These are phyloP conservation scores for Fusarium sp. DNA, from an alignment of 2,329 filamentous ascomycete species.

Conservation along the genomic window DNA sequence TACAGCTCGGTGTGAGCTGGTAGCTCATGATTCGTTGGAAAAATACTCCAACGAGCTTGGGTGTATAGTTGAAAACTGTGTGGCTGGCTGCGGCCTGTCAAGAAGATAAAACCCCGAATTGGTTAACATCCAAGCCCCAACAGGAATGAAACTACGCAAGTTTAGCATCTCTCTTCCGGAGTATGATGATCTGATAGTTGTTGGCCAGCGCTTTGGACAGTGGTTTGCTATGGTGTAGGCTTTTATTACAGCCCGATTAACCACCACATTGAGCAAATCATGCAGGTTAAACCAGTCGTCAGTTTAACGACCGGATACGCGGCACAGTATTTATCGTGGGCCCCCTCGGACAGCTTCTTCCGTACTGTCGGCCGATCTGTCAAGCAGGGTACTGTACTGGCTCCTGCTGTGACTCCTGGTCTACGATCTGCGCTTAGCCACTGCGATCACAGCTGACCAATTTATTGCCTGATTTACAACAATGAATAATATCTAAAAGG, in stretches of 20 bases:
- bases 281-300: neutral
- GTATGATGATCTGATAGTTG: neutral
- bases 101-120: neutral
- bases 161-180: too few species aligned
- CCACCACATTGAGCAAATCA: neutral
- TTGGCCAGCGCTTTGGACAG: too few species aligned
- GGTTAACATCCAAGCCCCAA: too few species aligned
- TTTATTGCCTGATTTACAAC: neutral
- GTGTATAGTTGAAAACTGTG: too few species aligned
- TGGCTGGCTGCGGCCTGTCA: too few species aligned
- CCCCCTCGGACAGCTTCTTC: neutral
- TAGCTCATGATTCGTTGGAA: neutral
- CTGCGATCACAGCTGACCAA: neutral
- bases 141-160: too few species aligned
- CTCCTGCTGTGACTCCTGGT: neutral
- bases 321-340: neutral
- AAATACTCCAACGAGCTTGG: too few species aligned
- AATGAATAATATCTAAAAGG: neutral
- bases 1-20: neutral
- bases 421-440: too few species aligned
- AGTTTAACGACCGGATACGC: neutral
- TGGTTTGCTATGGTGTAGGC: fast-evolving
- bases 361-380: neutral
- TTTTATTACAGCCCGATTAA: too few species aligned
- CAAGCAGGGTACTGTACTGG: neutral